These are phyloP conservation scores for Coelastrella sp. DNA, from an alignment of 139 green algal genomes.

Conservation along the genomic window DNA sequence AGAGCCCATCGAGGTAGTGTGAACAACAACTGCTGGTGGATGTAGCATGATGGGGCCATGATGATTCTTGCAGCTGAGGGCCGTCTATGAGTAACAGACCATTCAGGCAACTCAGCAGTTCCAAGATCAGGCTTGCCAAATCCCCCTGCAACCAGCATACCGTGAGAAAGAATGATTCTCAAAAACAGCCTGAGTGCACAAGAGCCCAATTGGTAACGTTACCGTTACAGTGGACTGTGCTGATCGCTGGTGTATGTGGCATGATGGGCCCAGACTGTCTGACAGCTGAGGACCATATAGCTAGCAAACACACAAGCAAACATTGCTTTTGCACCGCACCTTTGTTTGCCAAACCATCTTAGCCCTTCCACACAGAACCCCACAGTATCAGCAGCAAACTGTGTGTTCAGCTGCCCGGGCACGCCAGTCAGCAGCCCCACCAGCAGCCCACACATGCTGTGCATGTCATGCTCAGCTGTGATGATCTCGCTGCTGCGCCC, in stretches of 20 bases:
- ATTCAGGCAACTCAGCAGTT: conserved; percentile 31
- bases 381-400: conserved; percentile 28
- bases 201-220: too few relatives aligned
- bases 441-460: conserved; percentile 17
- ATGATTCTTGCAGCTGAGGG: neutral
- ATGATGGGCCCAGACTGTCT: neutral
- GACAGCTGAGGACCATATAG: neutral
- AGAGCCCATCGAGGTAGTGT: too few relatives aligned
- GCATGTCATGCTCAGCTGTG: conserved; percentile 14
- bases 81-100: conserved; percentile 21
- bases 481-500: neutral
- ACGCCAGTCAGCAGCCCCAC: conserved; percentile 3
- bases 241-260: neutral
- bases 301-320: neutral
- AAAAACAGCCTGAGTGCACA: too few relatives aligned
- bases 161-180: too few relatives aligned
- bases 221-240: too few relatives aligned
- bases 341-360: conserved; percentile 6
- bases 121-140: conserved; percentile 6
- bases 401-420: conserved; percentile 5
- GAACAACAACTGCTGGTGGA: neutral
- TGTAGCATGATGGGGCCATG: neutral
- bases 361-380: neutral
- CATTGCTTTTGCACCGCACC: neutral
- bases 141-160: neutral